Percentiles rank a stretch among this genome's conserved stretches.
These are phyloP conservation scores for Debaryomyces subglobosus DNA, from an alignment of 1,139 yeast species.

Conservation along the genomic window DNA sequence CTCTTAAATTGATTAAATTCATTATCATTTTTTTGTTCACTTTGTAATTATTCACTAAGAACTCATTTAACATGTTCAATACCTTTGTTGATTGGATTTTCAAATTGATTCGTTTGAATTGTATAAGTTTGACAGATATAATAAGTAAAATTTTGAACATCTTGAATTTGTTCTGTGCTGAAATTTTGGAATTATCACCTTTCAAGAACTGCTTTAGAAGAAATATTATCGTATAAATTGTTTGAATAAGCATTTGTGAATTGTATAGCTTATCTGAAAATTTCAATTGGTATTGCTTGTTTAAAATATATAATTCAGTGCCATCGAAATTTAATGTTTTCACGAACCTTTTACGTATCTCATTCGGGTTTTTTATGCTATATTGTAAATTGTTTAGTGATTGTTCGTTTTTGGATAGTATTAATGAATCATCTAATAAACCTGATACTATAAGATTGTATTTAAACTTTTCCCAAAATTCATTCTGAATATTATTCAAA, in stretches of 20 bases:
- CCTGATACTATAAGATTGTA: constrained; percentile 44
- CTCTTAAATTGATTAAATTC: constrained; percentile 36
- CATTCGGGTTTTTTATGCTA: constrained; percentile 2
- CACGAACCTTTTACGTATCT: constrained; percentile 5
- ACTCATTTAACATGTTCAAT: constrained; percentile 29
- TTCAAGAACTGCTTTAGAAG: constrained; percentile 24
- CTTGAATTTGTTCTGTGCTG: constrained; percentile 15
- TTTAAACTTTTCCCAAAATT: constrained; percentile 48
- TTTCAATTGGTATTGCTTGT: constrained; percentile 17
- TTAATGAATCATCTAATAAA: constrained; percentile 47
- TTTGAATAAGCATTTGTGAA: constrained; percentile 18
- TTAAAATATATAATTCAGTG: constrained; percentile 20
- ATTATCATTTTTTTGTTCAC: constrained; percentile 43
- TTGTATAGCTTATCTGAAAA: constrained; percentile 9
- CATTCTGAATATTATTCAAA: constrained; percentile 18
- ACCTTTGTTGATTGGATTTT: constrained; percentile 29
- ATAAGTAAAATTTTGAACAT: constrained; percentile 40
- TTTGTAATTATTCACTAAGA: constrained; percentile 38
- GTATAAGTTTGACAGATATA: constrained; percentile 33
- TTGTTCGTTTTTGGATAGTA: constrained; percentile 48
- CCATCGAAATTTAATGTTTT: constrained; percentile 21
- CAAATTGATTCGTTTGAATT: constrained; percentile 28
- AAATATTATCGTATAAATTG: constrained; percentile 25
- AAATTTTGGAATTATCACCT: constrained; percentile 1
- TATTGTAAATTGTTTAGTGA: constrained; percentile 20